Evolutionary conservation across 306 rosid genomes (phyloP), one percentile per base, ranked within the genome.

Genomic region (Vigna hirtella): DNA sequence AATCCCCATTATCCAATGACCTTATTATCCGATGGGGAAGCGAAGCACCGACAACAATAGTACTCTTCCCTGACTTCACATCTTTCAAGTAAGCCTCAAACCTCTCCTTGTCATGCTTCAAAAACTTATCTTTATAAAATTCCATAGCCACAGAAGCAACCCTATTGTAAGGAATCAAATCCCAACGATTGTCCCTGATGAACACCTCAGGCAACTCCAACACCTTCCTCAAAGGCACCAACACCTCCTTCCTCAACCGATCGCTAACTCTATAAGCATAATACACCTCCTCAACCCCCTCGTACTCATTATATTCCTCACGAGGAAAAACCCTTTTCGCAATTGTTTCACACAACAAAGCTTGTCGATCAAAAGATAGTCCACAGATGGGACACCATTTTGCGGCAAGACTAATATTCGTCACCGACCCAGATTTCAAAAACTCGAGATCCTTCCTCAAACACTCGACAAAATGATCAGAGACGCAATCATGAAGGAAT

Each of bases 311-410:
- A 62, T 65, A 57, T 7, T 45, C 79, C 51, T 86, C 85, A 0
- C 85, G 66, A 2, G 91, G 86, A 77, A 89, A 93, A 2, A 93
- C 18, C 85, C 84, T 93, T 79, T 79, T 87, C 0, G 91, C 96
- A 0, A 90, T 83, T 74, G 88, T 79, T 55, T 92, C 97, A 10
- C 97, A 92, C 2, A 92, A 66, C 73, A 92, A 55, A 0, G 91
- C 84, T 1, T 88, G 84, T 0, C 78, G 86, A 6, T 92, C 95
- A 17, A 86, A 92, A 0, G 93, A 92, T 0, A 88, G 13, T 90
- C 96, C 12, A 92, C 56, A 0, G 93, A 90, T n/a, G 28, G 97
- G 97, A 13, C 97, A 92, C 97, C 95, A 92, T n/a, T 90, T 90
- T 0, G 93, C 90, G 12, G 97, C 91, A 9, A 92, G 87, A 63